Base-by-base conservation (phyloP, 371 early-diverging fungal genomes). In the Mortierella sp. region DNA sequence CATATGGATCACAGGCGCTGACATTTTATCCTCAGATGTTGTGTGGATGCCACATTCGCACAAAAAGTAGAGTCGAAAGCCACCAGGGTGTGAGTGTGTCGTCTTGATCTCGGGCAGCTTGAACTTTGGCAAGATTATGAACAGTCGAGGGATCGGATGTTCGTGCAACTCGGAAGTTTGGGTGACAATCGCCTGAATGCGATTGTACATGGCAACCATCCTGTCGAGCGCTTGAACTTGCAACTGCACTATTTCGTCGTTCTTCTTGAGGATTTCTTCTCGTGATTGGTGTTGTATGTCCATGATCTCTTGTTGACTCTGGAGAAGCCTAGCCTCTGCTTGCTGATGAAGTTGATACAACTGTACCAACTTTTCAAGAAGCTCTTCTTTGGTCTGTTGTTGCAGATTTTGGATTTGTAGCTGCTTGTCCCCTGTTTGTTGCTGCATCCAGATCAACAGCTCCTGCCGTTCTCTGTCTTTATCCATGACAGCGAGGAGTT, bases 41-140 rank as follows among this genome's bases (percentile, higher is more conserved):
- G 69, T 68, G 41, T 68, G 62, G 19, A 56, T 57, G 0, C 69
- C 69, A 28, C 69, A 68, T 41, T 68, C 69, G 43, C 69, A 68
- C 53, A 68, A 29, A 28, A 60, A 67, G 41, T 34, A 67, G 14
- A 67, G 55, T n/a, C 55, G 54, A 19, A 60, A 67, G 21, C 41
- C 45, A 27, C 21, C 40, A 13, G 41, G 37, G 1, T 37, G n/a
- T 22, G 49, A n/a, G 2, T 9, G 14, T 47, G 1, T 53, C 29
- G 24, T 10, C 34, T 7, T 34, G 10, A 10, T 10, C 10, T 29
- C 25, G 31, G 0, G 54, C 9, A 13, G 48, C 25, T 3, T 53
- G 54, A 22, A 19, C 48, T 29, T 34, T 21, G 68, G 68, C 0
- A 67, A 44, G 19, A 67, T 24, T 13, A 61, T 46, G 17, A 67